Evolutionary conservation across 495 filamentous ascomycete genomes (phyloP).

Genomic region (Hypomontagnella monticulosa): DNA sequence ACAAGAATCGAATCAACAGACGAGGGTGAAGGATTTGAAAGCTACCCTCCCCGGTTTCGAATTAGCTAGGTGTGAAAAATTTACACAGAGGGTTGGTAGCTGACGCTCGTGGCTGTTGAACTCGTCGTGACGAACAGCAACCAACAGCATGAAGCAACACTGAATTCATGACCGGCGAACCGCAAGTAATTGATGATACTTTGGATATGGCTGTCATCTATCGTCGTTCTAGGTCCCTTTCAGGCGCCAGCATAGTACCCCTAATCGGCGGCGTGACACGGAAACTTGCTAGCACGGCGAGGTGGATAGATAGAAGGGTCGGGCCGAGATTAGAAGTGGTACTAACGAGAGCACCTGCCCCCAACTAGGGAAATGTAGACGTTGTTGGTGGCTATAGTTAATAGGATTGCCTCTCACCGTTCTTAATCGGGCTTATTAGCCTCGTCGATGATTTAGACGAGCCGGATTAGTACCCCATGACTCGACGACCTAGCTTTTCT

Average conservation of each 20-base stretch:
- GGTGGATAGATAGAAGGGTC: constrained; percentile 26
- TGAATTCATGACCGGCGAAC: background rate
- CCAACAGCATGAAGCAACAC: constrained; percentile 14
- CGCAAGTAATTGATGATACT: constrained; percentile 7
- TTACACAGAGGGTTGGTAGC: background rate
- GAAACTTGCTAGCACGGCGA: constrained; percentile 5
- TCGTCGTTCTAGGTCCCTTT: background rate
- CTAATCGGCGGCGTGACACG: background rate
- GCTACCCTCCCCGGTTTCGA: background rate
- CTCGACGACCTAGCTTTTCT: constrained; percentile 11
- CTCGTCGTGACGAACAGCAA: constrained; percentile 7
- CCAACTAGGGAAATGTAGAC: constrained; percentile 6
- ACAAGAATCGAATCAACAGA: background rate
- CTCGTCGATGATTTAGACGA: constrained; percentile 11
- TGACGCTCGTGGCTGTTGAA: background rate
- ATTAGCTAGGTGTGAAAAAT: background rate
- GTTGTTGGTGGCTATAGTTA: constrained; percentile 27
- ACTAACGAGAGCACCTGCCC: background rate
- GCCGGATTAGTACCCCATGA: constrained; percentile 9
- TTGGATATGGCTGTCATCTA: background rate
- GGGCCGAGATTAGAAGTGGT: constrained; percentile 29
- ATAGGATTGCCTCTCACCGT: constrained; percentile 11
- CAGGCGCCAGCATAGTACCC: background rate
- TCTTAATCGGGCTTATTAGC: constrained; percentile 10
- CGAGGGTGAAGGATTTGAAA: background rate